Evolutionary conservation across 1,284 basidiomycete species (phyloP).

Genomic region (Irpex lacteus): DNA sequence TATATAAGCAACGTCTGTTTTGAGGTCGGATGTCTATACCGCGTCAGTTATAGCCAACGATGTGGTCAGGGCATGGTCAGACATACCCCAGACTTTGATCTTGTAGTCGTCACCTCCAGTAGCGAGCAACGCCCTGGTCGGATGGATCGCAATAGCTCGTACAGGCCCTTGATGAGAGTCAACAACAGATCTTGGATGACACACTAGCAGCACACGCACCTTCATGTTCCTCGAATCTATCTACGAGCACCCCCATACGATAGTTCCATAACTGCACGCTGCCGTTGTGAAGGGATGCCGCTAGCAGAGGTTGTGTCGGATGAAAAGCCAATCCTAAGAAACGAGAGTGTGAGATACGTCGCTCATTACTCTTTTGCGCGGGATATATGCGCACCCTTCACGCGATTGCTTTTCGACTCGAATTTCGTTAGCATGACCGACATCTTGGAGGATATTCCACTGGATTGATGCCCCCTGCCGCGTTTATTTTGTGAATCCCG

Average conservation of each 20-base stretch:
- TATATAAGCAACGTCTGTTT: conserved; percentile 94
- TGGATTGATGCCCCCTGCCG: not conserved
- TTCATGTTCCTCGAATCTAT: conserved; percentile 99
- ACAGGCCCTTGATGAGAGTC: conserved; percentile 69
- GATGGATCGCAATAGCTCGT: conserved; percentile 94
- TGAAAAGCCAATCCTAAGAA: conserved; percentile 80
- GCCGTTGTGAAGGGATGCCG: conserved; percentile 95
- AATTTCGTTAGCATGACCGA: conserved; percentile 94
- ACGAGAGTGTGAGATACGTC: not conserved
- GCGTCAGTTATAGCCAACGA: conserved; percentile 25
- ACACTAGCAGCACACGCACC: conserved; percentile 45
- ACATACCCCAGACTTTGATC: conserved; percentile 95
- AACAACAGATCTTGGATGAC: conserved; percentile 14
- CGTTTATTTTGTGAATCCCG: not conserved
- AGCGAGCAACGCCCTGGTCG: conserved; percentile 88
- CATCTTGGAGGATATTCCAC: conserved; percentile 39
- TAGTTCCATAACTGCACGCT: conserved; percentile 99
- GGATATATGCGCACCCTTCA: conserved; percentile 77
- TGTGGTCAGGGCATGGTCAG: not conserved
- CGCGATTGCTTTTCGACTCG: conserved; percentile 98
- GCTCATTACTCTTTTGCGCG: not conserved
- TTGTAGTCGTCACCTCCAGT: conserved; percentile 99
- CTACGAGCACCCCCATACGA: conserved; percentile 98
- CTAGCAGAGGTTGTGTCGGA: conserved; percentile 90
- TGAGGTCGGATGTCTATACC: conserved; percentile 76